Evolutionary conservation across 257 asterid genomes (phyloP).

Genomic region (Plantago ovata): DNA sequence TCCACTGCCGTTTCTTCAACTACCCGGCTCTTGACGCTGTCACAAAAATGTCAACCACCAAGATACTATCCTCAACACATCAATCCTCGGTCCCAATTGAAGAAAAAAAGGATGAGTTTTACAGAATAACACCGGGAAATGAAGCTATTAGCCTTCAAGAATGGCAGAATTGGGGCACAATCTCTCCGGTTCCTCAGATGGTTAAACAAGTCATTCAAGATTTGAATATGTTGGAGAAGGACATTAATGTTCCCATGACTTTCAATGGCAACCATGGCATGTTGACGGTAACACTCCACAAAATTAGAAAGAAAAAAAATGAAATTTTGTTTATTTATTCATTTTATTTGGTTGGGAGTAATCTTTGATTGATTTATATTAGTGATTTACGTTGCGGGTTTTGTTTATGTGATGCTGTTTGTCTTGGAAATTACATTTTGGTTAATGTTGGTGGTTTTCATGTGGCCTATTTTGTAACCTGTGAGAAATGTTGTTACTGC

Average conservation of each 20-base stretch:
- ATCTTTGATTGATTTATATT: constrained; percentile 3
- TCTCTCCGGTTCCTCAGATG: constrained; percentile 75
- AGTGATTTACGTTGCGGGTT: constrained; percentile 4
- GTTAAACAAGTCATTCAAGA: constrained; percentile 69
- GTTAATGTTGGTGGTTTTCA: too few species aligned
- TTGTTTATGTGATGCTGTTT: too few species aligned
- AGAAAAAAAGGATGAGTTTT: too few species aligned
- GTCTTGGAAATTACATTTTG: too few species aligned
- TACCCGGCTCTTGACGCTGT: too few species aligned
- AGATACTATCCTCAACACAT: too few species aligned
- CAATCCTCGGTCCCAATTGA: too few species aligned
- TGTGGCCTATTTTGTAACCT: too few species aligned
- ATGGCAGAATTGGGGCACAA: constrained; percentile 93
- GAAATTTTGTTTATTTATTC: background rate
- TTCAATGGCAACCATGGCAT: constrained; percentile 84
- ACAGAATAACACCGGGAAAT: constrained; percentile 14
- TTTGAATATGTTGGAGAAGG: constrained; percentile 67
- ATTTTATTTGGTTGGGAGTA: background rate
- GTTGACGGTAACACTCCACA: constrained; percentile 72
- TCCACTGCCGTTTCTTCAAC: too few species aligned
- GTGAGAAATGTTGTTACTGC: too few species aligned
- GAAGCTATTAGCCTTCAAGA: constrained; percentile 63
- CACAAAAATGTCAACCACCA: too few species aligned
- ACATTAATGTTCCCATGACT: constrained; percentile 46
- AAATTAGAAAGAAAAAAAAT: background rate